Conservation (phyloP, 306 rosid species). For the Malus asiatica region DNA sequence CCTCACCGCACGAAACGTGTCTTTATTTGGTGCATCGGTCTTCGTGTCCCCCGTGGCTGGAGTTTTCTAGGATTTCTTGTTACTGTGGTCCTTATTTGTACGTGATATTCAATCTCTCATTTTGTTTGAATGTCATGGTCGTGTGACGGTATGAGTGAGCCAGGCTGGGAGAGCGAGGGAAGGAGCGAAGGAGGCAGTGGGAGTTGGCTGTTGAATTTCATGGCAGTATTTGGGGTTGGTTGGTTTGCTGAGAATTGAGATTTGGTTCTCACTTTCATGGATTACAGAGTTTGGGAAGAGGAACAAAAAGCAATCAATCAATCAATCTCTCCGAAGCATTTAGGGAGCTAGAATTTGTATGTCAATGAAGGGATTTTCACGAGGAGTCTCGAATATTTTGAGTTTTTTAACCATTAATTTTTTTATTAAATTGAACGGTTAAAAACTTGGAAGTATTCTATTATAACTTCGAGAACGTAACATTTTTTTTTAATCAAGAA, state of each 20-base stretch:
- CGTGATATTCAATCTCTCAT: not conserved
- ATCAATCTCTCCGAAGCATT: not conserved
- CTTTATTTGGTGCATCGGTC: not conserved
- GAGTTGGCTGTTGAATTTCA: not conserved
- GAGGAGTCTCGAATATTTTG: not conserved
- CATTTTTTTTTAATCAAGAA: too few species aligned
- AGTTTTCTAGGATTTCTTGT: not conserved
- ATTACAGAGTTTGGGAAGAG: not conserved
- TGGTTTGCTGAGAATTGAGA: not conserved
- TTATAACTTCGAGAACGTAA: too few species aligned
- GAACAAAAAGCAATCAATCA: not conserved
- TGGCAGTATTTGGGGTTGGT: not conserved
- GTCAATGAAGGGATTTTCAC: not conserved
- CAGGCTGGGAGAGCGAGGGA: not conserved
- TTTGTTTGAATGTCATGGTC: not conserved
- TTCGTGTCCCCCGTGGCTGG: not conserved
- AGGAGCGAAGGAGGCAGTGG: not conserved
- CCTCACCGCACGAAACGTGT: constrained; percentile 21
- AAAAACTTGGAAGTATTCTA: too few species aligned
- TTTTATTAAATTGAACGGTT: too few species aligned
- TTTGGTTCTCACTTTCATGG: not conserved
- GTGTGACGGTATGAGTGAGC: not conserved
- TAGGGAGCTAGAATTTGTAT: not conserved
- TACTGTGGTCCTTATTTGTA: not conserved
- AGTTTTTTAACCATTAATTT: too few species aligned